Evolutionary conservation across 2,329 filamentous ascomycete species (phyloP).

Genomic region (Verticillium tricorpus): DNA sequence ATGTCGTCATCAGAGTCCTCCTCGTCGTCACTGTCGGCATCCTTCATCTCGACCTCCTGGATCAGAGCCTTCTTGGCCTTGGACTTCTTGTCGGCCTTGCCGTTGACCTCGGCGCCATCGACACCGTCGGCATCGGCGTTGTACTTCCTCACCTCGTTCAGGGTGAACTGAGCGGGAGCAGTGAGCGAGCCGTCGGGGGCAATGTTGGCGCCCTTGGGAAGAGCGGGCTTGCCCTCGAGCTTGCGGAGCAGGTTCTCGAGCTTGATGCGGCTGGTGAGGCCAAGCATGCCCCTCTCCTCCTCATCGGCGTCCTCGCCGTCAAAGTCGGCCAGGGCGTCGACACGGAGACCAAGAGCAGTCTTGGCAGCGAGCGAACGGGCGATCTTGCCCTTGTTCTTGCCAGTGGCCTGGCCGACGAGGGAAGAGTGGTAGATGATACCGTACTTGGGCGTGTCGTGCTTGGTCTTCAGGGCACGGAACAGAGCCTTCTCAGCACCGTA

Average conservation of each 20-base stretch:
- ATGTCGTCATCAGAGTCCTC: conserved; percentile 37
- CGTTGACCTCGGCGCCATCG: conserved; percentile 48
- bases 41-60: conserved; percentile 41
- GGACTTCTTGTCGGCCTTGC: conserved; percentile 24
- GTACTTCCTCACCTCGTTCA: conserved; percentile 93
- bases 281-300: conserved; percentile 81
- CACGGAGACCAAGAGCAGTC: conserved; percentile 85
- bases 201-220: conserved; percentile 70
- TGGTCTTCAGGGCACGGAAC: conserved; percentile 97
- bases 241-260: conserved; percentile 72
- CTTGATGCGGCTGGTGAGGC: conserved; percentile 65
- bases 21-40: conserved; percentile 32
- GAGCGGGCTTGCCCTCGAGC: conserved; percentile 86
- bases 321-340: conserved; percentile 67
- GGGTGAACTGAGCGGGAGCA: conserved; percentile 73
- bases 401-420: conserved; percentile 92
- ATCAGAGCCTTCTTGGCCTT: conserved; percentile 44
- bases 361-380: conserved; percentile 94
- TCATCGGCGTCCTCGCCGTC: conserved; percentile 72
- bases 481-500: conserved; percentile 97
- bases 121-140: conserved; percentile 91
- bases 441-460: conserved; percentile 98
- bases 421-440: conserved; percentile 91
- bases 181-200: conserved; percentile 65
- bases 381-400: conserved; percentile 99